These are phyloP conservation scores for Fusarium abutilonis DNA, from an alignment of 2,329 filamentous ascomycete species.

Conservation along the genomic window DNA sequence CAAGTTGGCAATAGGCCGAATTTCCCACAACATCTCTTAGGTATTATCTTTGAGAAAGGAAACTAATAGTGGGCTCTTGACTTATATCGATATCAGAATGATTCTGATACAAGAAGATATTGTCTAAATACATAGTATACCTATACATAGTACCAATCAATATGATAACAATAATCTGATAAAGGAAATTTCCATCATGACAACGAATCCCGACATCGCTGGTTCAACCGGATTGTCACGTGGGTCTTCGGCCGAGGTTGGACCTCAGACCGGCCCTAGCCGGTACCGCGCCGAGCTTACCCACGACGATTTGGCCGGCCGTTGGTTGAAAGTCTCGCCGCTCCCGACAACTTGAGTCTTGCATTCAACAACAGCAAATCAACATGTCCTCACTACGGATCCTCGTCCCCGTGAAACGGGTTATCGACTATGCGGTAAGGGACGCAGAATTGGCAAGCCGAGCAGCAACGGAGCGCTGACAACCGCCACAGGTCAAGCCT, in stretches of 20 bases:
- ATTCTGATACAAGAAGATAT: not conserved
- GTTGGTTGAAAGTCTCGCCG: slow-evolving; percentile 33
- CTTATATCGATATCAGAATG: not conserved
- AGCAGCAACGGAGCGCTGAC: slow-evolving; percentile 23
- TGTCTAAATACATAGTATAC: not conserved
- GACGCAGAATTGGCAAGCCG: not conserved
- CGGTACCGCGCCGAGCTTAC: slow-evolving; percentile 47
- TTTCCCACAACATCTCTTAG: not conserved
- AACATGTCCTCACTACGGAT: slow-evolving; percentile 75
- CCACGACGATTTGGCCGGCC: slow-evolving; percentile 42
- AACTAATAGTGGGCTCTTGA: not conserved
- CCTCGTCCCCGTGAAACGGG: slow-evolving; percentile 83
- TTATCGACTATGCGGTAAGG: slow-evolving; percentile 85
- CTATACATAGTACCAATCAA: not conserved
- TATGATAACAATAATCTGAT: not conserved
- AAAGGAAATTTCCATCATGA: not conserved
- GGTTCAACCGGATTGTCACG: slow-evolving; percentile 45
- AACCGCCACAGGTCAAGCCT: slow-evolving; percentile 66
- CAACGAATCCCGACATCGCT: slow-evolving; percentile 34
- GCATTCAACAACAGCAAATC: slow-evolving; percentile 44
- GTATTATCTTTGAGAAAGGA: not conserved
- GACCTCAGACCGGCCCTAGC: slow-evolving; percentile 57
- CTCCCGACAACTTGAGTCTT: slow-evolving; percentile 33
- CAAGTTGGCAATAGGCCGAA: slow-evolving; percentile 7
- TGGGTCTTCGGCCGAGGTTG: slow-evolving; percentile 54